A percentile compares a stretch with the other conserved stretches of the same genome.
phyloP scores from a whole-genome alignment of 2,329 filamentous ascomycete species.

The Aspergillus proliferans region DNA sequence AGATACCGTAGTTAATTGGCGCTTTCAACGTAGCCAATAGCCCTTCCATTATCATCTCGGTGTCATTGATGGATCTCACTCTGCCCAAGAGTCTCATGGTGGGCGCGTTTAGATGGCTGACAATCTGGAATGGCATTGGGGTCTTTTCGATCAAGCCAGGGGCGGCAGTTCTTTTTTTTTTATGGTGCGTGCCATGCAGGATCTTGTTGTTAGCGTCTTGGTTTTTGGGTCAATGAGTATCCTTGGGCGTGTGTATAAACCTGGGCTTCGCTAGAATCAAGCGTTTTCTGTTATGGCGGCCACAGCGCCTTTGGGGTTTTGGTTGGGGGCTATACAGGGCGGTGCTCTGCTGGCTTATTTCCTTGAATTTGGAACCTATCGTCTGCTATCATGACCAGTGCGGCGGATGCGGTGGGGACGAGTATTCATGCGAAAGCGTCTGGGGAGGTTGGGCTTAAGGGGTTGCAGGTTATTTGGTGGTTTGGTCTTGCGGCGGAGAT shows the following conservation, averaged over 20 bases:
- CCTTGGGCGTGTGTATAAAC: slow-evolving; percentile 41
- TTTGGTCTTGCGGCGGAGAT: slow-evolving; percentile 34
- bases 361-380: slow-evolving; percentile 29
- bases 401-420: slow-evolving; percentile 33
- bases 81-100: slow-evolving; percentile 39
- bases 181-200: slow-evolving; percentile 36
- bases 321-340: slow-evolving; percentile 39
- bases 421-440: slow-evolving; percentile 14
- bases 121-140: slow-evolving; percentile 34
- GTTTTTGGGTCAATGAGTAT: slow-evolving; percentile 46
- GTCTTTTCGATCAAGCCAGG: slow-evolving; percentile 32
- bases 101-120: slow-evolving; percentile 38
- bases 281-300: slow-evolving; percentile 46
- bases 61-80: slow-evolving; percentile 33
- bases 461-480: slow-evolving; percentile 38
- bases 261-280: slow-evolving; percentile 42
- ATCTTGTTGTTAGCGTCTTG: slow-evolving; percentile 45
- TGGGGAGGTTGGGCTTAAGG: slow-evolving; percentile 24
- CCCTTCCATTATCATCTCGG: slow-evolving; percentile 36
- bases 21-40: slow-evolving; percentile 38
- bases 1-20: slow-evolving; percentile 40
- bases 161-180: slow-evolving; percentile 33
- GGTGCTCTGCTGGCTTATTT: slow-evolving; percentile 32
- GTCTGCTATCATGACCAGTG: slow-evolving; percentile 34
- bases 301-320: slow-evolving; percentile 40